phyloP scores from a whole-genome alignment of 305 asterid species.

The Fraxinus greggii region DNA sequence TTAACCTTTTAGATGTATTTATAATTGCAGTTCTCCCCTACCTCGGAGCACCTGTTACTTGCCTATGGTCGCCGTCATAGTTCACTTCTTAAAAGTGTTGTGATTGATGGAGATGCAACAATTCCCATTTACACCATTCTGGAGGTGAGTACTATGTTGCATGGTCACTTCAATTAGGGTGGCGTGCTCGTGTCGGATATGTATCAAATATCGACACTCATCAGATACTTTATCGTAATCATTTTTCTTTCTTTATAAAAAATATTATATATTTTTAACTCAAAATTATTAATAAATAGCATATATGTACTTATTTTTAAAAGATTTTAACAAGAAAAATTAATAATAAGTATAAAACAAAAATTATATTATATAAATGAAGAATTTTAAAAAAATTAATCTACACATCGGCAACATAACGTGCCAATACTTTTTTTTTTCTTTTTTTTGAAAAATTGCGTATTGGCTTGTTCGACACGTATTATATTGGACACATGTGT shows the following conservation, averaged over 20 bases:
- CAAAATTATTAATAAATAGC: neutral
- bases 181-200: neutral
- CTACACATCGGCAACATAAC: neutral
- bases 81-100: slow-evolving; percentile 90
- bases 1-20: slow-evolving; percentile 13
- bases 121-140: slow-evolving; percentile 84
- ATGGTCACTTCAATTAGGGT: neutral
- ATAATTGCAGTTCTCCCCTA: slow-evolving; percentile 85
- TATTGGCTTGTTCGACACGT: neutral
- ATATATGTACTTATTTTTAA: neutral
- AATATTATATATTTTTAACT: too few species aligned
- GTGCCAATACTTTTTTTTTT: neutral
- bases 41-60: slow-evolving; percentile 91
- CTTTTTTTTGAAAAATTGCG: too few species aligned
- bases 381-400: too few species aligned
- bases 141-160: slow-evolving; percentile 44
- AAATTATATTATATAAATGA: neutral
- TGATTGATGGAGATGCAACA: slow-evolving; percentile 82
- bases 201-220: neutral
- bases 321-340: neutral
- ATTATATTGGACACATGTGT: neutral
- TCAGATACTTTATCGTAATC: too few species aligned
- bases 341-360: too few species aligned
- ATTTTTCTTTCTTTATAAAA: too few species aligned
- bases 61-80: slow-evolving; percentile 96